A percentile compares a stretch with the other conserved stretches of the same genome.
phyloP scores from a whole-genome alignment of 2,329 filamentous ascomycete species.

The Myriangium duriaei region DNA sequence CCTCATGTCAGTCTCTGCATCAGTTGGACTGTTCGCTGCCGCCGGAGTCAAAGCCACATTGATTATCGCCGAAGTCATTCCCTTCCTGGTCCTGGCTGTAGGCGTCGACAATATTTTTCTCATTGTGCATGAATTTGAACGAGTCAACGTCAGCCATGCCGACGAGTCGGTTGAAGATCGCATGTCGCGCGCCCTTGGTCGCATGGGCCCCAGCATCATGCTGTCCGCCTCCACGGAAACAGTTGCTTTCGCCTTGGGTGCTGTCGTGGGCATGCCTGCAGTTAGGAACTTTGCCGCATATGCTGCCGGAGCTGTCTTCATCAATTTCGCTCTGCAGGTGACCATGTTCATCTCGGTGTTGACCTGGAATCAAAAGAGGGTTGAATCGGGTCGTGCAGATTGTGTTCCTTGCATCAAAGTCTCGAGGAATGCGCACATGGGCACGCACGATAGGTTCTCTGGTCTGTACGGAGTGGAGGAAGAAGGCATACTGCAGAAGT shows the following conservation, averaged over 20 bases:
- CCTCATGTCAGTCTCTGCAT: conserved; percentile 91
- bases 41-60: conserved; percentile 85
- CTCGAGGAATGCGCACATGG: conserved; percentile 53
- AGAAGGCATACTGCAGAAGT: conserved; percentile 70
- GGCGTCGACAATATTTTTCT: conserved; percentile 98
- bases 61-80: conserved; percentile 97
- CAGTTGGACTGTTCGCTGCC: conserved; percentile 88
- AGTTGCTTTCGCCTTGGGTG: conserved; percentile 79
- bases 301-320: conserved; percentile 87
- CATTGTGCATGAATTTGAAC: conserved; percentile 95
- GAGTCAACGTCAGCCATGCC: conserved; percentile 82
- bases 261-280: conserved; percentile 93
- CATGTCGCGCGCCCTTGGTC: conserved; percentile 75
- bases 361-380: conserved; percentile 78
- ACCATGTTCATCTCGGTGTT: conserved; percentile 94
- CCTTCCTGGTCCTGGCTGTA: conserved; percentile 89
- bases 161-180: conserved; percentile 79
- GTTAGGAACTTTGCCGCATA: conserved; percentile 96
- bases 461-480: conserved; percentile 61
- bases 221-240: conserved; percentile 94
- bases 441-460: conserved; percentile 5
- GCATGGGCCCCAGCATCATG: conserved; percentile 93
- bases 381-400: conserved; percentile 79
- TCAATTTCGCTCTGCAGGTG: conserved; percentile 92
- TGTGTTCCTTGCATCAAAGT: conserved; percentile 84